Conservation (phyloP, 2,329 filamentous ascomycete genomes). For the Penicillium paneum region DNA sequence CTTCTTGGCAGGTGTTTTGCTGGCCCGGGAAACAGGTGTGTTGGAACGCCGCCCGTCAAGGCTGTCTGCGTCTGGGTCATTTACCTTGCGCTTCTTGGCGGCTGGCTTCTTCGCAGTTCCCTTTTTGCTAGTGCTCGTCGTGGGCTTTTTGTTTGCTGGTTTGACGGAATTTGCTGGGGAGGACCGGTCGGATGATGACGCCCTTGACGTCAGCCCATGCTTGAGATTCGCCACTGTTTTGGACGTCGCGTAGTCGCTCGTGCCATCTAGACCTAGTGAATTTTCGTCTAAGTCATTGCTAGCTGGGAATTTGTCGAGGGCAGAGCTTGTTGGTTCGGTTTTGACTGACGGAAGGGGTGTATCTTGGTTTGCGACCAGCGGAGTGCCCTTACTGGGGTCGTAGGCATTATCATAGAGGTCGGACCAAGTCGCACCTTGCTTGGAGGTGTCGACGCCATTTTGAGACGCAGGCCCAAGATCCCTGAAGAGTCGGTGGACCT, state of each 20-base stretch:
- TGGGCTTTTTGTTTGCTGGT: constrained; percentile 33
- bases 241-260: constrained; percentile 35
- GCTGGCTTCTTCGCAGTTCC: constrained; percentile 40
- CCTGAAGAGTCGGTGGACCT: constrained; percentile 34
- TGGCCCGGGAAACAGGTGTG: constrained; percentile 38
- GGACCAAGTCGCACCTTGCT: constrained; percentile 28
- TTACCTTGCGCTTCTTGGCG: constrained; percentile 43
- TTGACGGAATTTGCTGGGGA: constrained; percentile 41
- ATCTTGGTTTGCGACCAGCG: constrained; percentile 15
- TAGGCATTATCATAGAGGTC: constrained; percentile 36
- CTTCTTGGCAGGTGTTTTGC: constrained; percentile 40
- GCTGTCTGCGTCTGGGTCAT: constrained; percentile 37
- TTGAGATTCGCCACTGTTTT: constrained; percentile 43
- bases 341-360: constrained; percentile 32
- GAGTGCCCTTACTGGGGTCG: constrained; percentile 13
- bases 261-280: constrained; percentile 26
- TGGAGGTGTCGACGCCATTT: constrained; percentile 11
- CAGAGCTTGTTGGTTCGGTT: constrained; percentile 30
- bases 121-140: constrained; percentile 35
- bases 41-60: constrained; percentile 39
- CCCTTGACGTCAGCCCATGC: constrained; percentile 34
- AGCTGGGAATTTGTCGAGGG: constrained; percentile 30
- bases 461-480: constrained; percentile 20
- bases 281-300: constrained; percentile 29
- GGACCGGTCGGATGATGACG: constrained; percentile 38